A percentile compares a stretch with the other conserved stretches of the same genome.
These are phyloP conservation scores for Aureobasidium sp. DNA, from an alignment of 2,329 filamentous ascomycete species.

Conservation along the genomic window DNA sequence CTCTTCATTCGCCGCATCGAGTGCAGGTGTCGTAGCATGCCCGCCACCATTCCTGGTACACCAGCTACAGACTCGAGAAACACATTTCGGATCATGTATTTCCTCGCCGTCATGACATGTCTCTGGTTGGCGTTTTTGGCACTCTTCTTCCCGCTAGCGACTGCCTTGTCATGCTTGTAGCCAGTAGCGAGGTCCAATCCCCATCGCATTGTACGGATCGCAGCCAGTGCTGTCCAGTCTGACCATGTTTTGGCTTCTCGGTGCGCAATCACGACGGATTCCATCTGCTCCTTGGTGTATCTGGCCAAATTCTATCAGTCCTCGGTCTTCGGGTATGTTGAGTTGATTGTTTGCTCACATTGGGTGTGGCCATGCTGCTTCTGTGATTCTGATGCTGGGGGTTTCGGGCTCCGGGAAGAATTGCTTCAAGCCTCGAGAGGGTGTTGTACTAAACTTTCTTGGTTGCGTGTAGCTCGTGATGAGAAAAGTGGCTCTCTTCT, in stretches of 20 bases:
- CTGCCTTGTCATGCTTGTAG: constrained; percentile 73
- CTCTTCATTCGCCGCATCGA: constrained; percentile 87
- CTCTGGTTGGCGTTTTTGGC: constrained; percentile 61
- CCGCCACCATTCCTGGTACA: constrained; percentile 97
- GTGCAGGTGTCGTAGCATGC: constrained; percentile 91
- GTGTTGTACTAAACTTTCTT: constrained; percentile 47
- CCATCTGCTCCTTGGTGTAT: constrained; percentile 85
- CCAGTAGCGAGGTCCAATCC: constrained; percentile 86
- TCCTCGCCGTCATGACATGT: constrained; percentile 80
- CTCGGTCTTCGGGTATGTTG: neutral
- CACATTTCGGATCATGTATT: constrained; percentile 91
- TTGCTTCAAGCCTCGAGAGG: constrained; percentile 41
- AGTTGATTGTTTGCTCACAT: constrained; percentile 32
- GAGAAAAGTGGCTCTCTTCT: neutral
- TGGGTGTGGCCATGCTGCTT: constrained; percentile 56
- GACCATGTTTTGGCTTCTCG: constrained; percentile 76
- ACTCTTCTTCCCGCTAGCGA: constrained; percentile 40
- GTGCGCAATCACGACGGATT: constrained; percentile 76
- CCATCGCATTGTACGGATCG: constrained; percentile 80
- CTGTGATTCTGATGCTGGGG: constrained; percentile 48
- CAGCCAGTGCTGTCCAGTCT: constrained; percentile 81
- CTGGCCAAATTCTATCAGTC: constrained; percentile 36
- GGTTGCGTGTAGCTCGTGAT: constrained; percentile 23
- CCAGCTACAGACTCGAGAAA: constrained; percentile 97
- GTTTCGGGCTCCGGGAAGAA: constrained; percentile 53